A percentile compares a stretch with the other conserved stretches of the same genome.
These are phyloP conservation scores for Nepenthes gracilis DNA, from an alignment of 148 eudicot genomes.

Conservation along the genomic window DNA sequence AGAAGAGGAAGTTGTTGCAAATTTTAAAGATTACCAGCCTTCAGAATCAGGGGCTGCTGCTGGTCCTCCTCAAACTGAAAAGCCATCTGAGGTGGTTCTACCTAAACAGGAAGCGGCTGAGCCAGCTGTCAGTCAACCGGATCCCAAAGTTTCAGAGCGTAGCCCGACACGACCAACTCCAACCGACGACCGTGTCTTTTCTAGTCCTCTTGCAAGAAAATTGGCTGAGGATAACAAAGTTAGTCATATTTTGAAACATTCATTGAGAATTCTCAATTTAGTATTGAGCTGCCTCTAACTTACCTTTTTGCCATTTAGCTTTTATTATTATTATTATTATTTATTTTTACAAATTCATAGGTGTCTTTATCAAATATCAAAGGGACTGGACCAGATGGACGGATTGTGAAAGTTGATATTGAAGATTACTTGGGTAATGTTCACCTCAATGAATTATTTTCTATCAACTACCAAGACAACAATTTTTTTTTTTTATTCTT, in stretches of 20 bases:
- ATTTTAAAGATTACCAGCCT: constrained; percentile 72
- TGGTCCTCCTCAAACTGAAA: constrained; percentile 31
- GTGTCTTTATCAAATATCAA: constrained; percentile 76
- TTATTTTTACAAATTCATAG: constrained; percentile 18
- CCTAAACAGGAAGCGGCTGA: constrained; percentile 43
- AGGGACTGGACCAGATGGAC: constrained; percentile 96
- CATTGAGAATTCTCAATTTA: background rate
- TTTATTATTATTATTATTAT: too few relatives aligned
- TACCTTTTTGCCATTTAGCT: background rate
- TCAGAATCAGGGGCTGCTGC: constrained; percentile 38
- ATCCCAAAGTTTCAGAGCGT: constrained; percentile 38
- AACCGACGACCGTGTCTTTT: constrained; percentile 75
- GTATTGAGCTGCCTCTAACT: background rate
- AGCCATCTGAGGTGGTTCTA: constrained; percentile 43
- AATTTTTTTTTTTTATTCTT: background rate
- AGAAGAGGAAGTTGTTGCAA: constrained; percentile 69
- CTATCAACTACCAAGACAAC: too few relatives aligned
- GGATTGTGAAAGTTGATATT: constrained; percentile 88
- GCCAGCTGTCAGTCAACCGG: constrained; percentile 32
- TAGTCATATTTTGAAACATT: background rate
- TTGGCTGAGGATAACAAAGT: constrained; percentile 89
- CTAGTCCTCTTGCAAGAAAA: constrained; percentile 92
- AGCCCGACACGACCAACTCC: constrained; percentile 20
- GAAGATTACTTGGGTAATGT: constrained; percentile 83
- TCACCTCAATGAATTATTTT: background rate